These are phyloP conservation scores for Avena sativa DNA, from an alignment of 176 grass and related monocot genomes.

Conservation along the genomic window DNA sequence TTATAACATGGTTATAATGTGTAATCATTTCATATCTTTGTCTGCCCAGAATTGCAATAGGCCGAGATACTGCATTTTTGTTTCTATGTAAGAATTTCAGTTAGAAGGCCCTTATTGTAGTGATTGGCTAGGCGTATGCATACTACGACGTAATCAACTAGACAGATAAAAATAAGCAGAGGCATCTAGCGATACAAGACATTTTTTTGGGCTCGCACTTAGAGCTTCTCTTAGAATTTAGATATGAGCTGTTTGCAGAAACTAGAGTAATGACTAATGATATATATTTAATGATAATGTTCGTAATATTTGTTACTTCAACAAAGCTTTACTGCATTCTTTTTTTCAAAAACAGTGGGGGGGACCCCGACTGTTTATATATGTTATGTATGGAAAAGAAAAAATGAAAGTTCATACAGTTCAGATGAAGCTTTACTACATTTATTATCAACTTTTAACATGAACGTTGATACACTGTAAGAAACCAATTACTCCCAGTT, in stretches of 20 bases:
- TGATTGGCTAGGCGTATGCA: neutral
- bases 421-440: neutral
- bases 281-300: neutral
- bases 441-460: conserved; percentile 11
- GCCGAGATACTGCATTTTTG: neutral
- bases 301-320: neutral
- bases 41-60: neutral
- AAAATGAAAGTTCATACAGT: neutral
- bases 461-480: neutral
- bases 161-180: neutral
- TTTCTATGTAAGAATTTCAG: neutral
- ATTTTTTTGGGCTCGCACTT: neutral
- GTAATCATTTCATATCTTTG: neutral
- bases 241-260: neutral
- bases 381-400: neutral
- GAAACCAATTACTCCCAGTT: neutral
- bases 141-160: neutral
- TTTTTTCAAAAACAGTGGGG: neutral
- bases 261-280: neutral
- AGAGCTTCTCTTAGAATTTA: neutral
- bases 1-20: neutral
- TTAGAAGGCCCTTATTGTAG: neutral
- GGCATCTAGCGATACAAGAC: neutral
- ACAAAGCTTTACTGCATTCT: neutral
- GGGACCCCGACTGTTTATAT: neutral